Evolutionary conservation across 768 basidiomycete genomes (phyloP).

Genomic region (Pulveroboletus ravenelii): DNA sequence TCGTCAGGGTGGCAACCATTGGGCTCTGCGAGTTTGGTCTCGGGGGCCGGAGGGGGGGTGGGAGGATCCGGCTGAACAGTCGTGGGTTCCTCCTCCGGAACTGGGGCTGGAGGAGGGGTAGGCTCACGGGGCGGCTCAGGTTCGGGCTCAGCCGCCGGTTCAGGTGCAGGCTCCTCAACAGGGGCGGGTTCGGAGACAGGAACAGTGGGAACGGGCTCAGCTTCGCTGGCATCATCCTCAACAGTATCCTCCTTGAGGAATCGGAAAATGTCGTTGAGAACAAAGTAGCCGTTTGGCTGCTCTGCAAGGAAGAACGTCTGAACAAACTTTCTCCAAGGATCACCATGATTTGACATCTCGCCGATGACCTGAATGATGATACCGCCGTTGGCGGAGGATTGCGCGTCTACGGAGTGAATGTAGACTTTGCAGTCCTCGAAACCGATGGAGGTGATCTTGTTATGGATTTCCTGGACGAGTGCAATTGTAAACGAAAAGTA

Average conservation of each 20-base stretch:
- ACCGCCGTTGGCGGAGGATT: conserved; percentile 89
- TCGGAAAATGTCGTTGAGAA: conserved; percentile 99
- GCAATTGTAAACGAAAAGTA: conserved; percentile 2
- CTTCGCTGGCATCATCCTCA: conserved; percentile 66
- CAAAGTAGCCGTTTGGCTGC: conserved; percentile 98
- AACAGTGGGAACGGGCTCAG: conserved; percentile 34
- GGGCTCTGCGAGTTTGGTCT: conserved; percentile 37
- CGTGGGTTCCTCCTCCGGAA: conserved; percentile 37
- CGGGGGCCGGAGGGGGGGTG: conserved; percentile 34
- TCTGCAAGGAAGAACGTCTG: conserved; percentile 99
- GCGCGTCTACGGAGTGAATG: conserved; percentile 97
- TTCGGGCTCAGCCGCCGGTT: conserved; percentile 27
- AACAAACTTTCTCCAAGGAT: conserved; percentile 96
- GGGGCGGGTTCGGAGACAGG: conserved; percentile 34
- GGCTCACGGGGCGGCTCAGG: conserved; percentile 28
- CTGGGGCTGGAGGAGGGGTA: conserved; percentile 26
- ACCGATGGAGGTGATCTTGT: conserved; percentile 89
- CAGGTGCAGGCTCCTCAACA: conserved; percentile 31
- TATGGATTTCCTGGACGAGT: conserved; percentile 81
- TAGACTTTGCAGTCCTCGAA: conserved; percentile 98
- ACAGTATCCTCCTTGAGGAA: conserved; percentile 95
- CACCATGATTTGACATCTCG: conserved; percentile 92
- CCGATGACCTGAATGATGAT: conserved; percentile 99
- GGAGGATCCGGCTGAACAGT: conserved; percentile 33
- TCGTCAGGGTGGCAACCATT: conserved; percentile 39